These are phyloP conservation scores for Fraxinus sp. DNA, from an alignment of 305 asterid species.

Conservation along the genomic window DNA sequence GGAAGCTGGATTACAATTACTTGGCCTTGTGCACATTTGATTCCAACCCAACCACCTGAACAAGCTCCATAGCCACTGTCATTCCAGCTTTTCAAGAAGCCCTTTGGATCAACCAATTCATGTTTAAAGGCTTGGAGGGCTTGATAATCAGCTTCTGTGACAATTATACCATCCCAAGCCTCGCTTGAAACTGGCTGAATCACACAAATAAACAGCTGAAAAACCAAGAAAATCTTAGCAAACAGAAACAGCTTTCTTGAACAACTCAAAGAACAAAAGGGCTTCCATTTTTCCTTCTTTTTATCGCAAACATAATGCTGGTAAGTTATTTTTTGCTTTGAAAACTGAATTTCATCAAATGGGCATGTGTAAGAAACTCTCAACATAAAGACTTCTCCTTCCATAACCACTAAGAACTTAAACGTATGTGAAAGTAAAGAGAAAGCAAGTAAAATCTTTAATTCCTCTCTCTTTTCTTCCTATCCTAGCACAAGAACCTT, in stretches of 20 bases:
- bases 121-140: conserved; percentile 82
- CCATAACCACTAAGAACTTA: conserved; percentile 32
- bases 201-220: conserved; percentile 24
- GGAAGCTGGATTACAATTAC: conserved; percentile 94
- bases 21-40: conserved; percentile 88
- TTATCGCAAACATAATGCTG: conserved; percentile 20
- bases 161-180: conserved; percentile 83
- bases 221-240: conserved; percentile 30
- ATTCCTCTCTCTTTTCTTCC: background rate
- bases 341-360: conserved; percentile 16
- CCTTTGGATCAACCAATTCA: conserved; percentile 70
- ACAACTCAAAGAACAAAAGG: background rate
- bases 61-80: conserved; percentile 83
- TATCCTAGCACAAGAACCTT: conserved; percentile 9
- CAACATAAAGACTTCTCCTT: background rate
- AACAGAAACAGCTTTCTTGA: conserved; percentile 4
- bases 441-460: background rate
- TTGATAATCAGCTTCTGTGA: conserved; percentile 68
- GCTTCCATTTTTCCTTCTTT: conserved; percentile 42
- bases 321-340: conserved; percentile 4
- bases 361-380: conserved; percentile 19
- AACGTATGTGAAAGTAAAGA: background rate
- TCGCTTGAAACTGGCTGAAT: conserved; percentile 36
- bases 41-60: conserved; percentile 82
- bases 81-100: conserved; percentile 82